Evolutionary conservation across 768 basidiomycete species (phyloP).

Genomic region (Lactifluus subvellereus): DNA sequence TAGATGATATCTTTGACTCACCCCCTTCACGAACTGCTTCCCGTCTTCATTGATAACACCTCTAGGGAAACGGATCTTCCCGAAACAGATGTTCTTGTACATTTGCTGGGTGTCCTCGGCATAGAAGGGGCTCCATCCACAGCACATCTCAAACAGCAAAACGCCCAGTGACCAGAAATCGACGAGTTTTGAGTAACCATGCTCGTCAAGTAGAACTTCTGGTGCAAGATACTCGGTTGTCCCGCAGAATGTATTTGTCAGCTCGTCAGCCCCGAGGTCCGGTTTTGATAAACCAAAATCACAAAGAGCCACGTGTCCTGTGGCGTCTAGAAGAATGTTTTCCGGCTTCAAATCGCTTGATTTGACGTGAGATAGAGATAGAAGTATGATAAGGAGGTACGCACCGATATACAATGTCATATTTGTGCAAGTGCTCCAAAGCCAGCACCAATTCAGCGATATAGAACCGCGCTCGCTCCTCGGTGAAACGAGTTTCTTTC

Average conservation of each 20-base stretch:
- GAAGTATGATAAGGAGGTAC: slow-evolving; percentile 32
- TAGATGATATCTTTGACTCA: slow-evolving; percentile 39
- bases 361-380: not conserved
- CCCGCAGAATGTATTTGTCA: slow-evolving; percentile 99
- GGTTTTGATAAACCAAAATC: slow-evolving; percentile 98
- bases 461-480: slow-evolving; percentile 93
- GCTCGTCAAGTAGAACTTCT: slow-evolving; percentile 96
- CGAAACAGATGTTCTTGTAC: slow-evolving; percentile 99
- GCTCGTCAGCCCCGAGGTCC: slow-evolving; percentile 84
- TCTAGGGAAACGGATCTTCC: slow-evolving; percentile 96
- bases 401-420: slow-evolving; percentile 88
- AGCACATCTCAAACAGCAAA: slow-evolving; percentile 98
- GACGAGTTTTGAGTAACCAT: slow-evolving; percentile 96
- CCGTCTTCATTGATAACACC: slow-evolving; percentile 97
- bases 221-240: slow-evolving; percentile 99
- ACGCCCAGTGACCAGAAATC: slow-evolving; percentile 99
- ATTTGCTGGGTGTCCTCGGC: slow-evolving; percentile 99
- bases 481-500: slow-evolving; percentile 87
- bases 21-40: slow-evolving; percentile 98
- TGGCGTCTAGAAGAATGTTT: slow-evolving; percentile 96
- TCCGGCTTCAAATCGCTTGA: slow-evolving; percentile 92
- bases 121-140: slow-evolving; percentile 99
- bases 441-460: slow-evolving; percentile 94
- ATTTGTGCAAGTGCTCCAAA: slow-evolving; percentile 95
- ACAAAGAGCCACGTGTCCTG: slow-evolving; percentile 96